These are phyloP conservation scores for Ascochyta koolunga DNA, from an alignment of 2,329 filamentous ascomycete genomes.

Conservation along the genomic window DNA sequence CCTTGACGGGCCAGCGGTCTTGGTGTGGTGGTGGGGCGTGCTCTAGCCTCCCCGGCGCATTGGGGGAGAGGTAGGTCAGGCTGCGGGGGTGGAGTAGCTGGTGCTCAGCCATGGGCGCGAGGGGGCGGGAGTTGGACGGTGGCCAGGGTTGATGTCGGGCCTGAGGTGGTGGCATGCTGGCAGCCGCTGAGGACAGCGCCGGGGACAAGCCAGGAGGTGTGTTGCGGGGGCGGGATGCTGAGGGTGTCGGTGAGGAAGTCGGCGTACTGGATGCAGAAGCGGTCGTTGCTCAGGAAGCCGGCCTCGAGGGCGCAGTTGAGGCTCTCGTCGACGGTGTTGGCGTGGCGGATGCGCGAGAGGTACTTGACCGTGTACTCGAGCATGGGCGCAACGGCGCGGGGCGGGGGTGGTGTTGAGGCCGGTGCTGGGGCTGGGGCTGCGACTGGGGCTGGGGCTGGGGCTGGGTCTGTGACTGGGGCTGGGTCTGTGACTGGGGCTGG, in stretches of 20 bases:
- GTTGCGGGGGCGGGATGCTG: slow-evolving; percentile 56
- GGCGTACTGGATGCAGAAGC: slow-evolving; percentile 52
- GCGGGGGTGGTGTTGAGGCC: slow-evolving; percentile 33
- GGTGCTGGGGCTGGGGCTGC: slow-evolving; percentile 31
- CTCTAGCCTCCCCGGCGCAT: slow-evolving; percentile 15
- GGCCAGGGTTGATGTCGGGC: neutral
- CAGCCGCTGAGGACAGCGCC: slow-evolving; percentile 66
- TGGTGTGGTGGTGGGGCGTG: slow-evolving; percentile 40
- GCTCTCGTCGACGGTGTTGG: slow-evolving; percentile 60
- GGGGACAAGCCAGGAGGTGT: slow-evolving; percentile 67
- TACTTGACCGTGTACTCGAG: slow-evolving; percentile 68
- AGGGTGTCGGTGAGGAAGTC: slow-evolving; percentile 65
- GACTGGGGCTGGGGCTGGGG: slow-evolving; percentile 30
- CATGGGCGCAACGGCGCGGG: slow-evolving; percentile 40
- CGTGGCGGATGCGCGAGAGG: slow-evolving; percentile 63
- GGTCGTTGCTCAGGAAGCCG: slow-evolving; percentile 61
- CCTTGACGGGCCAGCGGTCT: slow-evolving; percentile 71
- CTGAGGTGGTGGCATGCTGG: slow-evolving; percentile 60
- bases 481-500: slow-evolving; percentile 37
- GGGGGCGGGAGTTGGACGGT: slow-evolving; percentile 32
- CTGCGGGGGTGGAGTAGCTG: slow-evolving; percentile 37
- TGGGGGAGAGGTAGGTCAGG: slow-evolving; percentile 25
- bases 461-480: too few species aligned
- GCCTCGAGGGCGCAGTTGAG: slow-evolving; percentile 59
- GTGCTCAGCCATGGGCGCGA: slow-evolving; percentile 49